Conservation (phyloP, 1,284 basidiomycete species). For the Hemileia vastatrix region DNA sequence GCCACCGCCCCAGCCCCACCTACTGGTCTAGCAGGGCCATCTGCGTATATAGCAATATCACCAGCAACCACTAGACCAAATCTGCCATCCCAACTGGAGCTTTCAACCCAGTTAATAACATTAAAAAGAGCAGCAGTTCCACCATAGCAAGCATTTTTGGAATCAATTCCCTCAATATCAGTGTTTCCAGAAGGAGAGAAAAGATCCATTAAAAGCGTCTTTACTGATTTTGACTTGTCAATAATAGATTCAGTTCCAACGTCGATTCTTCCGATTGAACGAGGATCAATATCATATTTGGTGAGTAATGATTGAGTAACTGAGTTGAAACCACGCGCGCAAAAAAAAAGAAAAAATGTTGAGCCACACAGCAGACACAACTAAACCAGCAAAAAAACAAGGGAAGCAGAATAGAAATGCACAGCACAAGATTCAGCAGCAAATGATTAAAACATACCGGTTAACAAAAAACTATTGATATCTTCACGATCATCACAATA, state of each 20-base stretch:
- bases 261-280: constrained; percentile 89
- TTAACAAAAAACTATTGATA: constrained; percentile 94
- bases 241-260: constrained; percentile 99
- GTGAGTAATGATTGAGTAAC: constrained; percentile 63
- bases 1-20: constrained; percentile 95
- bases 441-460: constrained; percentile 55
- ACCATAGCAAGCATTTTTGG: constrained; percentile 98
- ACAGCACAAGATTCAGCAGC: no score
- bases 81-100: constrained; percentile 92
- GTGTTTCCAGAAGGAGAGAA: constrained; percentile 84
- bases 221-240: constrained; percentile 99
- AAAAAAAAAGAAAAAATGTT: neutral
- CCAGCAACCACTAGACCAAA: constrained; percentile 96
- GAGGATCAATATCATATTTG: constrained; percentile 93
- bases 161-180: constrained; percentile 97
- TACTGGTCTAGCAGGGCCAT: constrained; percentile 86
- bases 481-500: constrained; percentile 79
- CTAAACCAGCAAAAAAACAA: constrained; percentile 3
- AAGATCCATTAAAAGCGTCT: constrained; percentile 97
- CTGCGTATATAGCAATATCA: constrained; percentile 97
- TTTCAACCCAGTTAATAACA: constrained; percentile 82
- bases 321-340: constrained; percentile 17
- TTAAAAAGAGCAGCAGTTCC: constrained; percentile 98
- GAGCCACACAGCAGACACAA: no score
- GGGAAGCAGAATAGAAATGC: neutral